phyloP scores from a whole-genome alignment of 352 stramenopile genomes.

The Saprolegnia diclina region DNA sequence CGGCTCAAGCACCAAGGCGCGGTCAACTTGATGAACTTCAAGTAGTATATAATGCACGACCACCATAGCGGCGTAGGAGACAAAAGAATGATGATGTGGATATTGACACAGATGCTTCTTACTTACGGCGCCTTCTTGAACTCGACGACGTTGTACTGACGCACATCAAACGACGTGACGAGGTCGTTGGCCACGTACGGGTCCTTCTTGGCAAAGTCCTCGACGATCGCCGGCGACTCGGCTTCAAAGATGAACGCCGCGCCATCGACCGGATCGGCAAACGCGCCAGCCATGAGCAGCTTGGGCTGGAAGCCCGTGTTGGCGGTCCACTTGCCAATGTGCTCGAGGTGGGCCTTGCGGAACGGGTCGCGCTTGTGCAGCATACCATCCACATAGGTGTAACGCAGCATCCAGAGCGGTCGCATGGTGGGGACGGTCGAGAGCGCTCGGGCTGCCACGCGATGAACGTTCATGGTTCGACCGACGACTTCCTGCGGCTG shows the following conservation, averaged over 20 bases:
- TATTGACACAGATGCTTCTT: neutral
- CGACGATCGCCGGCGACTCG: constrained; percentile 45
- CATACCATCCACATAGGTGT: constrained; percentile 72
- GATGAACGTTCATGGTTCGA: neutral
- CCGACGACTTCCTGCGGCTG: neutral
- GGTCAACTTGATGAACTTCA: constrained; percentile 27
- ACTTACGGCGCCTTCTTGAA: constrained; percentile 16
- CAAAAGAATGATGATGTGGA: neutral
- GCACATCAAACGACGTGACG: constrained; percentile 57
- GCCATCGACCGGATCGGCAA: constrained; percentile 55
- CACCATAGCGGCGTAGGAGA: neutral
- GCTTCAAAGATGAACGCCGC: constrained; percentile 63
- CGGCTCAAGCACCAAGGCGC: constrained; percentile 24
- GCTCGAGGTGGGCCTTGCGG: constrained; percentile 54
- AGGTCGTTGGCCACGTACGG: constrained; percentile 71
- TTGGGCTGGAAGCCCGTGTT: constrained; percentile 49
- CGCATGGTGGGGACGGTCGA: constrained; percentile 13
- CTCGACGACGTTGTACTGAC: constrained; percentile 61
- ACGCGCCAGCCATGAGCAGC: constrained; percentile 63
- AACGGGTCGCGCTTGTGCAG: constrained; percentile 64
- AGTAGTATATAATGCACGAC: neutral
- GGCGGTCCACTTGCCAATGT: constrained; percentile 26
- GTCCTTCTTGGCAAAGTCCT: constrained; percentile 60
- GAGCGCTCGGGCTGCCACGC: constrained; percentile 4
- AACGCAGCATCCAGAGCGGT: constrained; percentile 56